Evolutionary conservation across 1,284 basidiomycete genomes (phyloP), one percentile per base, ranked within the genome.

Genomic region (Pseudozyma tsukubaensis): DNA sequence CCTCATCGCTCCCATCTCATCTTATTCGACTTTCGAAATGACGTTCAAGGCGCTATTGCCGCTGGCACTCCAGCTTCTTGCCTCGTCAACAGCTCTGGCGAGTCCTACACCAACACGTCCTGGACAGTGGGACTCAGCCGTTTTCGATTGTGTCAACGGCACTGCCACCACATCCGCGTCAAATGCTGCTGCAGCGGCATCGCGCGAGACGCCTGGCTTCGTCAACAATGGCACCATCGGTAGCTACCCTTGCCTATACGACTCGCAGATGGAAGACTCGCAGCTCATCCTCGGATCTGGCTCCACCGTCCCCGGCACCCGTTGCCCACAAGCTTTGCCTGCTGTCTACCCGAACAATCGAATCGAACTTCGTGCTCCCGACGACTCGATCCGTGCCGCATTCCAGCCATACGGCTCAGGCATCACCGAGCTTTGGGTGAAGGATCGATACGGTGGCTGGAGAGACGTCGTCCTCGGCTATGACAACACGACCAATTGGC

Each of bases 401-500:
- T 71, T 77, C 50, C 49, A 77, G 67, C 82, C 80, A 0, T 76
- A 80, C 47, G 83, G 78, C 7, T 72, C 82, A 0, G 56, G 66
- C 8, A 12, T 84, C 40, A 76, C 68, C 24, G 79, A 83, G 58
- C 71, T 83, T 13, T 81, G 76, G 74, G 79, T 82, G 48, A 75
- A 77, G 54, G 81, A 82, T 59, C 67, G 73, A 14, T 51, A 64
- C 21, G 78, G 79, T 4, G 59, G 62, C 8, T 76, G 70, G 63
- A 45, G 80, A 36, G 83, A 84, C 53, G 44, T 77, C 13, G 56
- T 72, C 3, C 58, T 74, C 16, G 71, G 79, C 61, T 83, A 78
- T 50, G 82, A 85, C 59, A 82, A 85, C 66, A 79, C 69, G 32
- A 81, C 81, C 34, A 76, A 78, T 34, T 83, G 83, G 68, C 68